Evolutionary conservation across 1,284 basidiomycete genomes (phyloP).

Genomic region (Irpex lacteus): DNA sequence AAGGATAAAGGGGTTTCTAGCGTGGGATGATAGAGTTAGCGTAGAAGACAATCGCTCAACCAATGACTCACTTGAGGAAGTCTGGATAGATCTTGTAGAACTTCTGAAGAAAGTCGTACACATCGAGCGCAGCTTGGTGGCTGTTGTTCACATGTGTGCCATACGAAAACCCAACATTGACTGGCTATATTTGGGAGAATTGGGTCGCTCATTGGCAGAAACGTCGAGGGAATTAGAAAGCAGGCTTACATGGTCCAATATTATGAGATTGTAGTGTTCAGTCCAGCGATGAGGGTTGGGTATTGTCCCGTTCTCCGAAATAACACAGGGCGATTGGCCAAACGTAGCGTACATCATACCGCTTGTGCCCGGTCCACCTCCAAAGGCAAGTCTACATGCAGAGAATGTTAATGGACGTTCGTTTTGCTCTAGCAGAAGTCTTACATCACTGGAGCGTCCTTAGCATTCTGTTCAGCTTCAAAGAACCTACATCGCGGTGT

Average conservation of each 20-base stretch:
- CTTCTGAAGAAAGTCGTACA: slow-evolving; percentile 35
- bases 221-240: slow-evolving; percentile 2
- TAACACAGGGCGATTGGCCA: slow-evolving; percentile 28
- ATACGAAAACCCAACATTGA: slow-evolving; percentile 33
- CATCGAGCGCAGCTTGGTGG: slow-evolving; percentile 27
- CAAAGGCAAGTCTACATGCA: slow-evolving; percentile 27
- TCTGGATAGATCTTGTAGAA: slow-evolving; percentile 31
- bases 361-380: slow-evolving; percentile 31
- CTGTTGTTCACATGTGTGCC: slow-evolving; percentile 30
- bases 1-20: slow-evolving; percentile 30
- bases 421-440: not conserved
- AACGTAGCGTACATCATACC: slow-evolving; percentile 28
- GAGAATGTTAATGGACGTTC: not conserved
- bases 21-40: not conserved
- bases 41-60: not conserved
- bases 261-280: slow-evolving; percentile 30
- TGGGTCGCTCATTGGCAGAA: not conserved
- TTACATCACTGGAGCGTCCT: slow-evolving; percentile 29
- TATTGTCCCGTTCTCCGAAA: slow-evolving; percentile 19
- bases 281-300: slow-evolving; percentile 29
- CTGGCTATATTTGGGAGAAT: slow-evolving; percentile 21
- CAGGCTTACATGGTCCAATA: slow-evolving; percentile 29
- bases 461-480: slow-evolving; percentile 26
- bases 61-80: slow-evolving; percentile 20
- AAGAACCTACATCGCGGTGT: slow-evolving; percentile 25